Conservation (phyloP, 225 moss, liverwort and hornwort species). For the Polytrichum commune region DNA sequence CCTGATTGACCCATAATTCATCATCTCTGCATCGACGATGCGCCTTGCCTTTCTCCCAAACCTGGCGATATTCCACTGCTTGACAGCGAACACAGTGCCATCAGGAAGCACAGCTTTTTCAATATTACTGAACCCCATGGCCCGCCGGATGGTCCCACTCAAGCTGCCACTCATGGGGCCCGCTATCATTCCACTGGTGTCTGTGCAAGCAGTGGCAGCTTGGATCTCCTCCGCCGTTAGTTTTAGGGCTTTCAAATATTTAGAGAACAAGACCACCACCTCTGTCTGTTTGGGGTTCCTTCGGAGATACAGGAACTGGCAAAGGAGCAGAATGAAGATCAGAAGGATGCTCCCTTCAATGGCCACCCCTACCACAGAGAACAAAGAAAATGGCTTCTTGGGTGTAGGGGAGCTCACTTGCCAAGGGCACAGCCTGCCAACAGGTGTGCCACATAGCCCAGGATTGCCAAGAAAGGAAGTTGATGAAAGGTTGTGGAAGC, state of each 20-base stretch:
- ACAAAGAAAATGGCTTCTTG: constrained; percentile 11
- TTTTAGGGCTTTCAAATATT: constrained; percentile 57
- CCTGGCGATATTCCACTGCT: constrained; percentile 44
- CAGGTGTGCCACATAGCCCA: constrained; percentile 33
- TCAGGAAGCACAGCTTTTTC: constrained; percentile 55
- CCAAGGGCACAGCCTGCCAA: constrained; percentile 24
- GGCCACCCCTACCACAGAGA: constrained; percentile 36
- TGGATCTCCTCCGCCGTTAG: constrained; percentile 55
- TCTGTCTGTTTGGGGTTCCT: constrained; percentile 18
- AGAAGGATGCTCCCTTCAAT: constrained; percentile 36
- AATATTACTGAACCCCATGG: constrained; percentile 25
- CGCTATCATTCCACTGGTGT: constrained; percentile 3
- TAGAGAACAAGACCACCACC: constrained; percentile 45
- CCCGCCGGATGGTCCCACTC: constrained; percentile 41
- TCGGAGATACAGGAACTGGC: constrained; percentile 28
- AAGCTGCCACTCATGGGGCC: constrained; percentile 28
- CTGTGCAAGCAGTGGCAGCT: constrained; percentile 26
- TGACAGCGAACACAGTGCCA: constrained; percentile 54
- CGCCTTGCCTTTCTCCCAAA: constrained; percentile 30
- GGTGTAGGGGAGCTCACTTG: not conserved
- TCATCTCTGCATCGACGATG: constrained; percentile 40
- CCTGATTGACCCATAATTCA: constrained; percentile 31
- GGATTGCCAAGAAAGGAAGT: constrained; percentile 43
- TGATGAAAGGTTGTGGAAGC: constrained; percentile 22
- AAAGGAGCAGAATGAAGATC: constrained; percentile 26